These are phyloP conservation scores for Beauveria brongniartii DNA, from an alignment of 2,329 filamentous ascomycete genomes.

Conservation along the genomic window DNA sequence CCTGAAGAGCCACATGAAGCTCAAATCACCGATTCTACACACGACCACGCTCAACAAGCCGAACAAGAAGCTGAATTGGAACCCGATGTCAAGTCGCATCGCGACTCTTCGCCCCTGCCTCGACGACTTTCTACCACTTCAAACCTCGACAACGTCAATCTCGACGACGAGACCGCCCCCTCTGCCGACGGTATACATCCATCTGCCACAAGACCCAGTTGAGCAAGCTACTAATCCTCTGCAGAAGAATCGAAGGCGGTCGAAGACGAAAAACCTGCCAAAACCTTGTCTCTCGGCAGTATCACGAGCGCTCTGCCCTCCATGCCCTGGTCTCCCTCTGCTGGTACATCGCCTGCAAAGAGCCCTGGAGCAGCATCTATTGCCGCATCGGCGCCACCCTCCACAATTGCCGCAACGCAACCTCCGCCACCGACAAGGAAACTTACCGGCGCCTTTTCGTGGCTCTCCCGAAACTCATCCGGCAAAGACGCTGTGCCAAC, in stretches of 20 bases:
- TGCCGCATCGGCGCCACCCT: conserved; percentile 28
- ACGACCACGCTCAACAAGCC: neutral
- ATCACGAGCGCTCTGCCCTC: conserved; percentile 65
- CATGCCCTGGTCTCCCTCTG: conserved; percentile 61
- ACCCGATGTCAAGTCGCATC: conserved; percentile 16
- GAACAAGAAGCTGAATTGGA: neutral
- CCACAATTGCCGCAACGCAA: conserved; percentile 15
- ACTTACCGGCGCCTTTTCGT: conserved; percentile 80
- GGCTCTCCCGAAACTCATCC: conserved; percentile 64
- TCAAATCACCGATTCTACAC: neutral
- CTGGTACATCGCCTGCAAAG: conserved; percentile 38
- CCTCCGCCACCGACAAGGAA: conserved; percentile 50
- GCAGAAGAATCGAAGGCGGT: conserved; percentile 7
- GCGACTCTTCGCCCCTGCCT: conserved; percentile 32
- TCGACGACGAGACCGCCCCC: conserved; percentile 48
- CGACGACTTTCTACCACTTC: conserved; percentile 39
- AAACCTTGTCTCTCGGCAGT: conserved; percentile 57
- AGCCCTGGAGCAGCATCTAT: conserved; percentile 28
- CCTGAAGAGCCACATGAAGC: conserved; percentile 11
- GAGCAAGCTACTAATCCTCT: neutral
- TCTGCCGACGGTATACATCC: conserved; percentile 24
- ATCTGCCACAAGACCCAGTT: neutral
- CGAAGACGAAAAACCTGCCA: conserved; percentile 36
- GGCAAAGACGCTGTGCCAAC: conserved; percentile 49
- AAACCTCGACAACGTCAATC: conserved; percentile 54